A percentile compares a stretch with the other conserved stretches of the same genome.
Evolutionary conservation across 306 rosid genomes (phyloP).

Genomic region (Pueraria montana): DNA sequence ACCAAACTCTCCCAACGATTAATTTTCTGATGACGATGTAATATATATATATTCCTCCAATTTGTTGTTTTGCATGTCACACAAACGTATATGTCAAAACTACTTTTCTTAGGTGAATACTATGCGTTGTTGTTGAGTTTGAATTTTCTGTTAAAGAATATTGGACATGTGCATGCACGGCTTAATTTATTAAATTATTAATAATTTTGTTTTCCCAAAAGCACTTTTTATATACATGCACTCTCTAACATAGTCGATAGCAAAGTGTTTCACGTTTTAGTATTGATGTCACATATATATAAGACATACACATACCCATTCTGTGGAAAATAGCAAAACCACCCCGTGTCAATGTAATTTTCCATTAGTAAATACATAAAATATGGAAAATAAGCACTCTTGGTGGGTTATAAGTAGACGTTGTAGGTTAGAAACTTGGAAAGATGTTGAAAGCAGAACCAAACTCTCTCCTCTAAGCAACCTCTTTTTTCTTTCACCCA

Average conservation of each 20-base stretch:
- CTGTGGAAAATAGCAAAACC: not conserved
- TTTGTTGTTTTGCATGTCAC: constrained; percentile 15
- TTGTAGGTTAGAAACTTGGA: constrained; percentile 96
- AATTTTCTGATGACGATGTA: constrained; percentile 10
- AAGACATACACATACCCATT: constrained; percentile 22
- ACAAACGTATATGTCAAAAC: constrained; percentile 27
- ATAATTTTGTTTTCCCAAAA: not conserved
- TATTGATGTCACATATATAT: constrained; percentile 37
- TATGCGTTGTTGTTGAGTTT: not conserved
- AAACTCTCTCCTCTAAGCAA: constrained; percentile 87
- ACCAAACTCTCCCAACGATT: constrained; percentile 40
- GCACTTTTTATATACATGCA: not conserved
- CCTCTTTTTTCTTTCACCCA: constrained; percentile 56
- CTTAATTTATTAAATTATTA: not conserved
- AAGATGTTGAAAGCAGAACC: constrained; percentile 98
- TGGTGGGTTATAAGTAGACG: constrained; percentile 99
- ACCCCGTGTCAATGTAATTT: not conserved
- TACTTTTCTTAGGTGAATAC: constrained; percentile 20
- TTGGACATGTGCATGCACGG: constrained; percentile 30
- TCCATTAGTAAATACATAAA: constrained; percentile 38
- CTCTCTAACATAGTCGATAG: constrained; percentile 22
- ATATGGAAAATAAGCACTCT: constrained; percentile 42
- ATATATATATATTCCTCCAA: constrained; percentile 12
- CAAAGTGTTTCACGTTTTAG: constrained; percentile 51
- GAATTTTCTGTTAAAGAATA: constrained; percentile 29